Evolutionary conservation across 2,329 filamentous ascomycete genomes (phyloP), one percentile per base, ranked within the genome.

Genomic region (Arachnopeziza araneosa): DNA sequence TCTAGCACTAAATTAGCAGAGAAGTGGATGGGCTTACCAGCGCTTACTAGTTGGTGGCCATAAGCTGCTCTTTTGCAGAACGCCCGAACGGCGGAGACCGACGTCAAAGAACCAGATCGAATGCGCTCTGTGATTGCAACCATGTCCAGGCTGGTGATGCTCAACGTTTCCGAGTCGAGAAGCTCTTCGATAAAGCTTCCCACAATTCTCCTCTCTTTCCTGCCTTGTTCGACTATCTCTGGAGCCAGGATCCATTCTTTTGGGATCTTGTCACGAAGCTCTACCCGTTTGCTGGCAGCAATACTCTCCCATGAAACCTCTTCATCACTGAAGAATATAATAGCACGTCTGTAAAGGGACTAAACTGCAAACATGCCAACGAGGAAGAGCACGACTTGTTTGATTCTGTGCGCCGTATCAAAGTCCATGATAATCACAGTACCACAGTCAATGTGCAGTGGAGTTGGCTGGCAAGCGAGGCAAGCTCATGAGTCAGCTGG

Each of bases 81-180:
- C 0, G 79, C 78, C 55, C 65, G 68, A 1, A 78, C 77, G 14
- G 83, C 79, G 54, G 80, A 78, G 8, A 82, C 77, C 0, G 83
- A 80, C 1, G 74, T 79, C 82, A 82, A 85, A 55, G 67, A 62
- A 1, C 83, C 83, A 1, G 74, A 73, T 0, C 76, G 75, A 1
- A 81, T 82, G 56, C 78, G 78, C 44, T 76, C 73, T 0, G 80
- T 77, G 53, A 86, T 83, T 0, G 75, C 78, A 2, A 79, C 76
- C 0, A 81, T 79, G 65, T 83, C 79, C 10, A 78, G 79, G 63
- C 83, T 80, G 0, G 83, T 86, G 60, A 86, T 84, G 51, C 80
- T 77, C 26, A 26, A 44, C 52, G 64, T 63, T 14, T 53, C 52
- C 14, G 3, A 21, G 53, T 58, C 24, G 2, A 66, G 48, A 21